These are phyloP conservation scores for Exobasidium cylindrosporum DNA, from an alignment of 1,284 basidiomycete species.

Conservation along the genomic window DNA sequence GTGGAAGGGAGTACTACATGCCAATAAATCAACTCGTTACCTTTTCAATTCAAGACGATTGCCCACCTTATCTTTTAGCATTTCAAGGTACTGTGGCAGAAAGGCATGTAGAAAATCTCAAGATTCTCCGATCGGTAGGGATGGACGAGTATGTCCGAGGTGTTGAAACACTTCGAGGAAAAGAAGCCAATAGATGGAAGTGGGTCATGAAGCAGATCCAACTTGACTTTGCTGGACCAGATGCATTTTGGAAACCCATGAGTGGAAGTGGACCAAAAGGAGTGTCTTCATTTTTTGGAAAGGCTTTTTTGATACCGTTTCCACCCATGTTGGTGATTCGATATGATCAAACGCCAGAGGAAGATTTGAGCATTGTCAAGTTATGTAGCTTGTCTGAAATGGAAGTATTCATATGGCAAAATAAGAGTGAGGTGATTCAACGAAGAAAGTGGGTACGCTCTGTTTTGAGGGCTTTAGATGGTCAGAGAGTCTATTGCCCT, in stretches of 20 bases:
- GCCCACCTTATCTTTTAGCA: constrained; percentile 70
- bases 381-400: constrained; percentile 63
- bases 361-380: constrained; percentile 57
- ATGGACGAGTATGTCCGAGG: constrained; percentile 22
- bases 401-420: constrained; percentile 67
- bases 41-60: constrained; percentile 65
- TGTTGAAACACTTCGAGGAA: constrained; percentile 25
- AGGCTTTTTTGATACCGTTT: constrained; percentile 77
- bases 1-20: constrained; percentile 65
- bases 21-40: constrained; percentile 64
- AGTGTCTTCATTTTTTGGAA: constrained; percentile 53
- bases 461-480: constrained; percentile 69
- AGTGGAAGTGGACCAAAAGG: constrained; percentile 24
- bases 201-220: constrained; percentile 34
- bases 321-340: constrained; percentile 66
- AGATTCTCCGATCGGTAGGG: constrained; percentile 60
- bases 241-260: constrained; percentile 37
- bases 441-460: constrained; percentile 66
- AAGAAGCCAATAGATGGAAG: constrained; percentile 18
- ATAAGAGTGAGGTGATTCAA: constrained; percentile 62
- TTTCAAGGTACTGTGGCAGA: constrained; percentile 71
- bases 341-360: constrained; percentile 64
- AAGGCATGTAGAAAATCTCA: constrained; percentile 74
- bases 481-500: constrained; percentile 66
- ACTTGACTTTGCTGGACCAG: constrained; percentile 41